Conservation (phyloP, 306 rosid genomes). For the Sicyos baderoa region DNA sequence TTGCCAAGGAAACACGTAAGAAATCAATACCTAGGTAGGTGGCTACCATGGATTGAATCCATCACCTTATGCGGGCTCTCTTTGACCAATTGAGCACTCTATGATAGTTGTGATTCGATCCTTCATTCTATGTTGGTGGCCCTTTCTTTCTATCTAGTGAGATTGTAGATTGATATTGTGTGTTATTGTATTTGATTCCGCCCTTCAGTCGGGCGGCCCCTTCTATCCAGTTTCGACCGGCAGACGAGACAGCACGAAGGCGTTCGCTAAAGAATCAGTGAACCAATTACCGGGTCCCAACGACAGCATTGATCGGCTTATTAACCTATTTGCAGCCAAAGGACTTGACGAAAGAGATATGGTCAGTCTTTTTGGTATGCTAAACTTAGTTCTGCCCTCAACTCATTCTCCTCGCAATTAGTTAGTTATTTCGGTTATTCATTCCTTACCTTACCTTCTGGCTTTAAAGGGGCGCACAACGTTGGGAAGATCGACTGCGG, state of each 20-base stretch:
- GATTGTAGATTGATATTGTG: background rate
- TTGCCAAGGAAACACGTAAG: no score
- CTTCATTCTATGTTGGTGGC: no score
- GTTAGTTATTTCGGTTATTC: no score
- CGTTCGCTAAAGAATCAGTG: conserved; percentile 48
- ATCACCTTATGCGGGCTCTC: no score
- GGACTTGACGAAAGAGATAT: conserved; percentile 75
- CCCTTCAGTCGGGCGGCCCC: conserved; percentile 69
- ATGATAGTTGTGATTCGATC: no score
- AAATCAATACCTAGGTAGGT: no score
- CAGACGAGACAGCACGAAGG: conserved; percentile 51
- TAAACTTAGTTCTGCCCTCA: background rate
- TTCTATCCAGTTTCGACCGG: conserved; percentile 72
- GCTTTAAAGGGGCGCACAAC: conserved; percentile 69
- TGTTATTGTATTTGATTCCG: background rate
- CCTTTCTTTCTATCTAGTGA: no score
- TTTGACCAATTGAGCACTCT: no score
- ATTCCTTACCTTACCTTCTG: background rate
- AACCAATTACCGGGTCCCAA: conserved; percentile 64
- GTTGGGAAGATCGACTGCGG: conserved; percentile 75
- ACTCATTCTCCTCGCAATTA: background rate
- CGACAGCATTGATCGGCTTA: conserved; percentile 45
- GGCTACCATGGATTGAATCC: no score
- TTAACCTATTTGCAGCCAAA: conserved; percentile 45
- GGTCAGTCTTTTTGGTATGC: conserved; percentile 74